These are phyloP conservation scores for Aspergillus neotritici DNA, from an alignment of 2,329 filamentous ascomycete species.

Conservation along the genomic window DNA sequence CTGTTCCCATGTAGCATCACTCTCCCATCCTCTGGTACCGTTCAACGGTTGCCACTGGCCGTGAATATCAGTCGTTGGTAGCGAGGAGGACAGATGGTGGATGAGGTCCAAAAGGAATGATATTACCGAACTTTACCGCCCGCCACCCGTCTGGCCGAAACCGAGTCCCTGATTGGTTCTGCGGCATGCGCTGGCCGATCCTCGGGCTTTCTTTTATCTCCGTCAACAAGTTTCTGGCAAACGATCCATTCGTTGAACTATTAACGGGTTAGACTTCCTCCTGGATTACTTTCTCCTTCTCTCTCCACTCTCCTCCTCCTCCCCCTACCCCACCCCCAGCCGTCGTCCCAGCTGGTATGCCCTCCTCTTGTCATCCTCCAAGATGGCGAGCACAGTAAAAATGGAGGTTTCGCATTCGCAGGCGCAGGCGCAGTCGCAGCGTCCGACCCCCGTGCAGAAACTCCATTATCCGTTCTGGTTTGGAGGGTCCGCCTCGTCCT, in stretches of 20 bases:
- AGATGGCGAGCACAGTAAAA: constrained; percentile 33
- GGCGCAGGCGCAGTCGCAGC: constrained; percentile 6
- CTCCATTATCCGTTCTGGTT: constrained; percentile 84
- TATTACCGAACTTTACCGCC: constrained; percentile 18
- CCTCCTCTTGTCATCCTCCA: constrained; percentile 18
- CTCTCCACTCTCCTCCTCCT: constrained; percentile 8
- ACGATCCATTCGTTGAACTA: constrained; percentile 2
- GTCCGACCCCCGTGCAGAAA: constrained; percentile 26
- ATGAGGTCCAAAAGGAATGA: not conserved
- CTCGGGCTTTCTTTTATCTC: constrained; percentile 28
- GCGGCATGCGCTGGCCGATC: too few relatives aligned
- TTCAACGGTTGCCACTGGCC: not conserved
- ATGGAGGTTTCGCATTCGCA: constrained; percentile 23
- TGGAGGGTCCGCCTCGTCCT: constrained; percentile 86
- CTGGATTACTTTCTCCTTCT: constrained; percentile 18
- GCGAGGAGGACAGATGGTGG: not conserved
- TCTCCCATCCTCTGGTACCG: not conserved
- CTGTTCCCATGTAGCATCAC: not conserved
- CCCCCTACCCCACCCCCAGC: constrained; percentile 6
- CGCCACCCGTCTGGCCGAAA: constrained; percentile 12
- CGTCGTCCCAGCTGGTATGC: constrained; percentile 13
- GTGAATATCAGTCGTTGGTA: not conserved
- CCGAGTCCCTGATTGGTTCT: constrained; percentile 29
- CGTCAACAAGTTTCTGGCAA: constrained; percentile 13
- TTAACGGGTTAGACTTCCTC: not conserved